These are phyloP conservation scores for Lactarius vividus DNA, from an alignment of 768 basidiomycete genomes.

Conservation along the genomic window DNA sequence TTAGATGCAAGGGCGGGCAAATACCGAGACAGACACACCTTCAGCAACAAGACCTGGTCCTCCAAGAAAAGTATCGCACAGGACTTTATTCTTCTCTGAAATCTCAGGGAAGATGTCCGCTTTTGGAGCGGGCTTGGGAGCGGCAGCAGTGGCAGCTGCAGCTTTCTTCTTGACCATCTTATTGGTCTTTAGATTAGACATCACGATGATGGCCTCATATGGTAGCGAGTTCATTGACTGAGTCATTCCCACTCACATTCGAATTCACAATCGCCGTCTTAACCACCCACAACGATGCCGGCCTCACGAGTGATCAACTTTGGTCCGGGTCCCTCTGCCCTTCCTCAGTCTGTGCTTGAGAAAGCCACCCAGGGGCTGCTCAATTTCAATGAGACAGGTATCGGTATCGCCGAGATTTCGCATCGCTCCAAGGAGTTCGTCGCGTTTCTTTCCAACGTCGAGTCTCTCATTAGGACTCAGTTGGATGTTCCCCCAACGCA, in stretches of 20 bases:
- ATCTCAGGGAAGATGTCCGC: slow-evolving; percentile 8
- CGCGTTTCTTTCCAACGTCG: slow-evolving; percentile 59
- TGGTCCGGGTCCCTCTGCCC: slow-evolving; percentile 89
- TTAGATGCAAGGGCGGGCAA: background rate
- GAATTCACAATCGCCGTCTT: background rate
- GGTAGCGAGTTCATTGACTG: background rate
- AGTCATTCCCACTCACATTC: background rate
- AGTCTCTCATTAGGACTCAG: slow-evolving; percentile 67
- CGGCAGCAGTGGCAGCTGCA: background rate
- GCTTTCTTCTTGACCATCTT: slow-evolving; percentile 17
- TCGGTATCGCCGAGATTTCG: slow-evolving; percentile 94
- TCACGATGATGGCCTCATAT: background rate
- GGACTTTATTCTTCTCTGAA: slow-evolving; percentile 18
- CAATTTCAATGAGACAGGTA: slow-evolving; percentile 87
- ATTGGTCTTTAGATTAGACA: background rate
- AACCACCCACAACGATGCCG: slow-evolving; percentile 34
- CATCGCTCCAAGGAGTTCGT: slow-evolving; percentile 92
- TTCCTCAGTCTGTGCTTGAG: slow-evolving; percentile 82
- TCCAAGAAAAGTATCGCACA: slow-evolving; percentile 46
- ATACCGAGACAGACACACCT: slow-evolving; percentile 40
- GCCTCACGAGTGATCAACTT: slow-evolving; percentile 75
- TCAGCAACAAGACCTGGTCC: slow-evolving; percentile 62
- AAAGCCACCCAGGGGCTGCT: slow-evolving; percentile 84
- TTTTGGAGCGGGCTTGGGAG: slow-evolving; percentile 8
- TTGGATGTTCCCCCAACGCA: slow-evolving; percentile 83